Evolutionary conservation across 1,284 basidiomycete species (phyloP), one percentile per base, ranked within the genome.

Genomic region (Melampsora americana): DNA sequence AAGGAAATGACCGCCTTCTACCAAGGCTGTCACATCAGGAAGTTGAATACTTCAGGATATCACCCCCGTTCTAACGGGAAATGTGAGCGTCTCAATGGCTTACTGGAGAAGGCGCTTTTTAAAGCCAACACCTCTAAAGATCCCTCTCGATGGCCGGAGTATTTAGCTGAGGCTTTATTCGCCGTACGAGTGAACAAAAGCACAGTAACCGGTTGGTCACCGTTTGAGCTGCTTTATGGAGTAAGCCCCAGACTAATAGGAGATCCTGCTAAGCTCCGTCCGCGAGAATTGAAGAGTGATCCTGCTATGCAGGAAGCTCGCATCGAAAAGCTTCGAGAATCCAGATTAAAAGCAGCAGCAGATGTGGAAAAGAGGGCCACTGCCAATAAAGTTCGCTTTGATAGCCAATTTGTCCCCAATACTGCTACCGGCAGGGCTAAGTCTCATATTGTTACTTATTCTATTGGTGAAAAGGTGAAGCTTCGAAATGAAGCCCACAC

Each of bases 191-290:
- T 66, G 6, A 35, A 66, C 14, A 32, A 23, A 2, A 66, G 64
- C 32, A 44, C 32, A 5, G 44, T 35, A 6, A 66, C 32, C 23
- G 30, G 30, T 28, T 66, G n/a, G 32, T 66, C 30, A 5, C 64
- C 64, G 2, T 66, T 66, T 39, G 14, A 66, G 35, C 32, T 66
- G 14, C 64, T 66, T 16, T 66, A 66, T 35, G 64, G 64, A 44
- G 30, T 66, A 2, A 66, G 30, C 16, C 64, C 64, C 5, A 7
- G 64, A 1, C 23, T 66, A 2, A 6, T 44, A 5, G 20, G 32
- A 1, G 64, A 66, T 16, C 12, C 32, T 6, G 32, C 32, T 6
- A 35, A 4, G 64, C 7, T 66, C 9, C 32, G 32, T 1, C 9
- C 64, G 9, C 64, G 1, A 1, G 30, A 35, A 12, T 1, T 53